phyloP scores from a whole-genome alignment of 306 rosid genomes.

The Carpinus fangiana region DNA sequence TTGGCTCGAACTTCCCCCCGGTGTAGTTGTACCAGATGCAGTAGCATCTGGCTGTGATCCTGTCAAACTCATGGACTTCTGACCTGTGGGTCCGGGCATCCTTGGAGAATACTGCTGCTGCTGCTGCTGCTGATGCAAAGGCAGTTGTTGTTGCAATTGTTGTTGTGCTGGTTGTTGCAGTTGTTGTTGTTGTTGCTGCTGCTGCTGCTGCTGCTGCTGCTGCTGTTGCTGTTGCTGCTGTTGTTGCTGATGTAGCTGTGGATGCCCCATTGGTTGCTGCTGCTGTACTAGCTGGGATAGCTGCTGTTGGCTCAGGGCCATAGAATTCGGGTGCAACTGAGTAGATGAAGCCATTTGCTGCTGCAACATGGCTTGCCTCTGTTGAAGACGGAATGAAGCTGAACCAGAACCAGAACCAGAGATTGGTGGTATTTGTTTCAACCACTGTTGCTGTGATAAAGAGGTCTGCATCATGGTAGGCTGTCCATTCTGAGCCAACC shows the following conservation, averaged over 20 bases:
- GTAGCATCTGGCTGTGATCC: slow-evolving; percentile 99
- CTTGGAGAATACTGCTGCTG: slow-evolving; percentile 82
- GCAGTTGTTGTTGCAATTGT: slow-evolving; percentile 66
- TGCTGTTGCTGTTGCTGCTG: slow-evolving; percentile 34
- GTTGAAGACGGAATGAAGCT: slow-evolving; percentile 63
- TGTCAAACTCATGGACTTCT: slow-evolving; percentile 90
- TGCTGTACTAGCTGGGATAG: slow-evolving; percentile 82
- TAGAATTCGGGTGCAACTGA: slow-evolving; percentile 68
- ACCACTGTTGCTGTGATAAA: slow-evolving; percentile 79
- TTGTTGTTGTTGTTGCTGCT: slow-evolving; percentile 32
- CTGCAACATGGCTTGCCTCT: slow-evolving; percentile 61
- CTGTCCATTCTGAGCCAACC: slow-evolving; percentile 90
- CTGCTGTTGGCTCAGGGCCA: slow-evolving; percentile 64
- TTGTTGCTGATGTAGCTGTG: slow-evolving; percentile 62
- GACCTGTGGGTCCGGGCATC: slow-evolving; percentile 73
- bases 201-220: slow-evolving; percentile 46
- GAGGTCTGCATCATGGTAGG: slow-evolving; percentile 64
- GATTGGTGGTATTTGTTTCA: slow-evolving; percentile 79
- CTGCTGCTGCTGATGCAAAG: slow-evolving; percentile 73
- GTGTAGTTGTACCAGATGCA: slow-evolving; percentile 93
- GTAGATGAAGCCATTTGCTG: slow-evolving; percentile 75
- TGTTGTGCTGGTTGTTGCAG: slow-evolving; percentile 45
- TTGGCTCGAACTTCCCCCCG: slow-evolving; percentile 99
- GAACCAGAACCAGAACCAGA: slow-evolving; percentile 74
- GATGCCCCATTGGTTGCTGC: slow-evolving; percentile 69